Conservation (phyloP, 768 basidiomycete species). For the Stropharia rugosoannulata region DNA sequence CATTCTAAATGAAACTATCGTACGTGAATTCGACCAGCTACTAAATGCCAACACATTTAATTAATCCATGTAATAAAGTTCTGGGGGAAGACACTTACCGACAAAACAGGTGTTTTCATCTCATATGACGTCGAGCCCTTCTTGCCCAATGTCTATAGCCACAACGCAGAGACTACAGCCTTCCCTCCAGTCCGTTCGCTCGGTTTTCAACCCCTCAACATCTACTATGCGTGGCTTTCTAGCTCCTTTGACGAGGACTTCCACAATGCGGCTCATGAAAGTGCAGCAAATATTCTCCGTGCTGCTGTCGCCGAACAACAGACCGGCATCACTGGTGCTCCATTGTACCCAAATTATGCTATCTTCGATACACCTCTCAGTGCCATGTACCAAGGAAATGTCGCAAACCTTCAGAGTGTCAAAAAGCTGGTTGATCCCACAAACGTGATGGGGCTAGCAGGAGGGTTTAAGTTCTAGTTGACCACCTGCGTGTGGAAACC, state of each 20-base stretch:
- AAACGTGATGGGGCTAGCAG: slow-evolving; percentile 66
- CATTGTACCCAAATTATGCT: slow-evolving; percentile 51
- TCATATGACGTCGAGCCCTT: slow-evolving; percentile 47
- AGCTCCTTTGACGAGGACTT: slow-evolving; percentile 24
- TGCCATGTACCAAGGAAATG: slow-evolving; percentile 48
- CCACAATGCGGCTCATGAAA: slow-evolving; percentile 35
- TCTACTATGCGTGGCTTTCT: slow-evolving; percentile 25
- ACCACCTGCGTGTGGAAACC: background rate
- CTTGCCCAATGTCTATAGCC: slow-evolving; percentile 37
- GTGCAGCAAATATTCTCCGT: slow-evolving; percentile 32
- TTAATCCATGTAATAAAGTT: slow-evolving; percentile 27
- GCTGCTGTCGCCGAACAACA: slow-evolving; percentile 33
- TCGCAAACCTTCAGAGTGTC: slow-evolving; percentile 37
- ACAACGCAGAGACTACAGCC: slow-evolving; percentile 36
- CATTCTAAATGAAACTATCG: slow-evolving; percentile 38
- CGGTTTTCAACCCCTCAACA: slow-evolving; percentile 20
- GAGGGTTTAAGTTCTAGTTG: slow-evolving; percentile 53
- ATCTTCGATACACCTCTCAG: slow-evolving; percentile 48
- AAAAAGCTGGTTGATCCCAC: slow-evolving; percentile 52
- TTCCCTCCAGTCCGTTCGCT: slow-evolving; percentile 37
- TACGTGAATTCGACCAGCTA: slow-evolving; percentile 18
- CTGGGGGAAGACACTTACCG: slow-evolving; percentile 31
- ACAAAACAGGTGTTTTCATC: slow-evolving; percentile 18
- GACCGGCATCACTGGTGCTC: slow-evolving; percentile 28
- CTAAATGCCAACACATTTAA: background rate